Percentiles rank a stretch among this genome's conserved stretches.
Conservation (phyloP, 192 early-diverging fungal species). For the Geranomyces michiganensis region DNA sequence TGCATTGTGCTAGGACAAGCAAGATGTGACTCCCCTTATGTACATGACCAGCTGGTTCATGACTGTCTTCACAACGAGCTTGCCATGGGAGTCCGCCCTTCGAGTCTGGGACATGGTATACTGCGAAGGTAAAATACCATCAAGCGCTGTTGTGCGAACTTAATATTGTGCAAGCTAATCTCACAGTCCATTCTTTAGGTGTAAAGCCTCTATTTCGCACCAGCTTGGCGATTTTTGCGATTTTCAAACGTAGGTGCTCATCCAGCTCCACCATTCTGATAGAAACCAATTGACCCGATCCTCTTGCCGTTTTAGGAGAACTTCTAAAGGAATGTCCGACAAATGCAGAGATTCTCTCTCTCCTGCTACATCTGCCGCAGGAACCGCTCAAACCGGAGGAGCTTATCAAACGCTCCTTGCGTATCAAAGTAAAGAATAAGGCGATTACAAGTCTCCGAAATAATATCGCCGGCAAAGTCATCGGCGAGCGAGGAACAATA, state of each 20-base stretch:
- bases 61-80: slow-evolving; percentile 81
- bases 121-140: slow-evolving; percentile 61
- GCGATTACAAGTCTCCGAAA: slow-evolving; percentile 29
- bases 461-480: slow-evolving; percentile 4
- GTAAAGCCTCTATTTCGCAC: slow-evolving; percentile 83
- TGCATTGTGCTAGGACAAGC: slow-evolving; percentile 48
- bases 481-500: slow-evolving; percentile 28
- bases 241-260: slow-evolving; percentile 46
- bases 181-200: slow-evolving; percentile 43
- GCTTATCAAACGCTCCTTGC: slow-evolving; percentile 69
- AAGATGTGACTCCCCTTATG: slow-evolving; percentile 84
- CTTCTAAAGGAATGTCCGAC: slow-evolving; percentile 77
- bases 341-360: slow-evolving; percentile 72
- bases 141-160: neutral
- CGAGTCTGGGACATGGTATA: slow-evolving; percentile 93
- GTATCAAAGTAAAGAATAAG: slow-evolving; percentile 59
- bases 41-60: slow-evolving; percentile 95
- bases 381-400: slow-evolving; percentile 61
- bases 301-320: slow-evolving; percentile 42
- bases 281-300: too few species aligned
- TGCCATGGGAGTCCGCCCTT: slow-evolving; percentile 87
- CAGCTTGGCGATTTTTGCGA: slow-evolving; percentile 71
- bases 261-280: neutral
- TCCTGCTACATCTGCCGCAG: slow-evolving; percentile 79
- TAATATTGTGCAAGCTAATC: neutral